Evolutionary conservation across 2,329 filamentous ascomycete species (phyloP).

Genomic region (Chaetomium strumarium): DNA sequence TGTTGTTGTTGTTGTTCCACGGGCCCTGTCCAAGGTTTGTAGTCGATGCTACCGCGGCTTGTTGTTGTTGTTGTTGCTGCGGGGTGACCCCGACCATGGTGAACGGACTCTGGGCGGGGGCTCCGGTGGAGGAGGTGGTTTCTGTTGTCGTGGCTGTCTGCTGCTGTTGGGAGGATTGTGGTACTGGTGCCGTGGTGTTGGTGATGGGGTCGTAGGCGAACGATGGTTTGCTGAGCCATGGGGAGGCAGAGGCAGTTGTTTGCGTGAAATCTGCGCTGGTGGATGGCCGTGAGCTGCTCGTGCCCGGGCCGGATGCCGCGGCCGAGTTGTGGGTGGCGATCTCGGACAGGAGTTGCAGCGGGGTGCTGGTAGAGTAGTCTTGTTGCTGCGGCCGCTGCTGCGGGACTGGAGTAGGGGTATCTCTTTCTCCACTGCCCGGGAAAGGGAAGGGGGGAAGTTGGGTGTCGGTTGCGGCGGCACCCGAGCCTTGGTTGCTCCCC

Average conservation of each 20-base stretch:
- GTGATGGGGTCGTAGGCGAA: conserved; percentile 2
- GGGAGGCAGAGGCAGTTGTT: conserved; percentile 3
- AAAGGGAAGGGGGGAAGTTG: conserved; percentile 4
- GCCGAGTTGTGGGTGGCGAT: conserved; percentile 44
- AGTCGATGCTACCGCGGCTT: background rate
- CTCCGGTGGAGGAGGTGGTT: background rate
- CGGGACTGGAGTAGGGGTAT: conserved; percentile 13
- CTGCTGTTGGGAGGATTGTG: background rate
- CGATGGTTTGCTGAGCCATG: conserved; percentile 1
- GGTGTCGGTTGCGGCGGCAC: background rate
- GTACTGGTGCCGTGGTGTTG: background rate
- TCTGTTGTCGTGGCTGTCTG: background rate
- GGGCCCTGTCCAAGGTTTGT: background rate
- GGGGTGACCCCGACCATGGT: background rate
- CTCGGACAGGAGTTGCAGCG: conserved; percentile 52
- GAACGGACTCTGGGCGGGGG: background rate
- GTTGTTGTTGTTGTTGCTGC: too few relatives aligned
- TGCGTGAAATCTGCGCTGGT: conserved; percentile 1
- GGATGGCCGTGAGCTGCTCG: conserved; percentile 3
- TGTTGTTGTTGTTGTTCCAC: background rate
- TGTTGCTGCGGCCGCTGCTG: conserved; percentile 25
- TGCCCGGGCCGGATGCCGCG: conserved; percentile 13
- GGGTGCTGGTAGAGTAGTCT: conserved; percentile 39
- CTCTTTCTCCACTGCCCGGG: conserved; percentile 20
- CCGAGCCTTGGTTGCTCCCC: background rate